These are phyloP conservation scores for Geopyxis carbonaria DNA, from an alignment of 495 filamentous ascomycete genomes.

Conservation along the genomic window DNA sequence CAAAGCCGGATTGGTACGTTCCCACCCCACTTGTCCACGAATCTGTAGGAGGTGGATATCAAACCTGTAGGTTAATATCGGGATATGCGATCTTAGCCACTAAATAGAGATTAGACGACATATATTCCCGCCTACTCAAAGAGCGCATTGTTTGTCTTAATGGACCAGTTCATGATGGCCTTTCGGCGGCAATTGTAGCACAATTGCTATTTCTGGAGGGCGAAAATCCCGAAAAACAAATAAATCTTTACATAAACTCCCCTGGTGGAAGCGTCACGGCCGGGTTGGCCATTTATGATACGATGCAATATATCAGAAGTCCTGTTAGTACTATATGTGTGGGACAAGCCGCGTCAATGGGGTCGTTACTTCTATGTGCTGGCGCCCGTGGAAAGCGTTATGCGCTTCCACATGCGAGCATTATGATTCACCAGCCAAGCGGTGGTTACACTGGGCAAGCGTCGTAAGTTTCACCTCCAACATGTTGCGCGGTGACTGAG, in stretches of 20 bases:
- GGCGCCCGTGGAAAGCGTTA: conserved; percentile 73
- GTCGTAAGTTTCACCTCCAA: conserved; percentile 20
- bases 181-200: conserved; percentile 80
- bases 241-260: conserved; percentile 94
- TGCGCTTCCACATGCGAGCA: conserved; percentile 73
- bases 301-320: conserved; percentile 89
- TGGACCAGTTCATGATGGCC: conserved; percentile 70
- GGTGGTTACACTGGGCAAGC: conserved; percentile 87
- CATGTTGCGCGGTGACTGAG: not conserved
- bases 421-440: conserved; percentile 91
- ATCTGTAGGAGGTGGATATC: conserved; percentile 24
- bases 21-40: conserved; percentile 24
- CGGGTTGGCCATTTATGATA: conserved; percentile 92
- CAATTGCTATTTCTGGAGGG: conserved; percentile 97
- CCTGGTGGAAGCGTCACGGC: conserved; percentile 93
- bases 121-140: conserved; percentile 28
- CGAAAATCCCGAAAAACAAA: conserved; percentile 81
- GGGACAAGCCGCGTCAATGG: conserved; percentile 90
- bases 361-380: conserved; percentile 70
- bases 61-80: conserved; percentile 21
- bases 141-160: conserved; percentile 95
- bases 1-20: conserved; percentile 18
- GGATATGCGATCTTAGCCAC: not conserved
- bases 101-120: conserved; percentile 15
- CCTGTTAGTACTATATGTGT: conserved; percentile 90